Conservation (phyloP, 1,284 basidiomycete genomes). For the Fereydounia khargensis region DNA sequence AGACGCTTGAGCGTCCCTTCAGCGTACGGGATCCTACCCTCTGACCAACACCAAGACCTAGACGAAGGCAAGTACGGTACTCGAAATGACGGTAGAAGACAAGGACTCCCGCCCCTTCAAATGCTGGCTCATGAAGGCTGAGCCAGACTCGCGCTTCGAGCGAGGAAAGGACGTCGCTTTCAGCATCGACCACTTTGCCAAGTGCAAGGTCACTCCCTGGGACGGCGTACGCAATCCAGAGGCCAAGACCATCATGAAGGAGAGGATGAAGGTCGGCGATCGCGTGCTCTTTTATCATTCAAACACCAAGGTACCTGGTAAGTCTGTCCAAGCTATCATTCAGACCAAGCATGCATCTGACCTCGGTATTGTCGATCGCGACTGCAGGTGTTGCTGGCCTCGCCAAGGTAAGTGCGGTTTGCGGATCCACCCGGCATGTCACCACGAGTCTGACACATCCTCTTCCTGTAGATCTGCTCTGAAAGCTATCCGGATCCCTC, state of each 20-base stretch:
- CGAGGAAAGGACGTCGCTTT: conserved; percentile 49
- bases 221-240: conserved; percentile 88
- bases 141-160: conserved; percentile 46
- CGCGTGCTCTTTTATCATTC: conserved; percentile 83
- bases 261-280: conserved; percentile 75
- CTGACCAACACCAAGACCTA: no score
- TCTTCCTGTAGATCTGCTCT: conserved; percentile 11
- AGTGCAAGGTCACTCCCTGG: conserved; percentile 69
- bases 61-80: neutral
- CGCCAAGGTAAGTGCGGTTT: conserved; percentile 65
- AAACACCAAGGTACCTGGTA: conserved; percentile 83
- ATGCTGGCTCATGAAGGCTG: conserved; percentile 56
- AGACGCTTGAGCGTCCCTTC: no score
- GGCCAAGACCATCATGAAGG: conserved; percentile 84
- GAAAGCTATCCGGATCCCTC: conserved; percentile 33
- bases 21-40: no score
- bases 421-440: neutral
- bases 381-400: conserved; percentile 74
- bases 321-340: conserved; percentile 48
- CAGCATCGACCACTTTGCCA: conserved; percentile 38
- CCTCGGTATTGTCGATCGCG: neutral
- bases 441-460: neutral
- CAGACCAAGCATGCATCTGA: conserved; percentile 9
- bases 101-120: no score
- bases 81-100: no score